Percentiles rank a stretch among this genome's conserved stretches.
Evolutionary conservation across 495 filamentous ascomycete genomes (phyloP).

Genomic region (Extremus antarcticus): DNA sequence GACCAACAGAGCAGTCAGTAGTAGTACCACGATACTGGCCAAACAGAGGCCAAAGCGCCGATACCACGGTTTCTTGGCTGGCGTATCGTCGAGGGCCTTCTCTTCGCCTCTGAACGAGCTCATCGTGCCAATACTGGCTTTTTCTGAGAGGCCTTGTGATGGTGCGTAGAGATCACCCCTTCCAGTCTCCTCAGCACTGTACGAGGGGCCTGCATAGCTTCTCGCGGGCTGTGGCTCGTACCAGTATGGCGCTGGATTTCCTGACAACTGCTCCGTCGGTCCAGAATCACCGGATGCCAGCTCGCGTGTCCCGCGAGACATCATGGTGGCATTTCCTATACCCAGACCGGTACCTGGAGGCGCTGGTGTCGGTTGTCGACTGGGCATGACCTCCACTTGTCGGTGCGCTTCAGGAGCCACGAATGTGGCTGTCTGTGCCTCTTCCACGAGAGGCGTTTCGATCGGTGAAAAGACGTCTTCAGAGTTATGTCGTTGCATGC

Average conservation of each 20-base stretch:
- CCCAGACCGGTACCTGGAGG: background rate
- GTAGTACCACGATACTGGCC: background rate
- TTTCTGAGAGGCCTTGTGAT: background rate
- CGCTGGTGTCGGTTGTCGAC: background rate
- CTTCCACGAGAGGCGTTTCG: conserved; percentile 12
- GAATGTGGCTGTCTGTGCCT: conserved; percentile 10
- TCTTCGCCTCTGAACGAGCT: conserved; percentile 5
- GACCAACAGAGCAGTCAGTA: conserved; percentile 1
- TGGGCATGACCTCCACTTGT: conserved; percentile 6
- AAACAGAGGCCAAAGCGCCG: conserved; percentile 10
- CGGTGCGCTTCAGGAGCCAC: conserved; percentile 6
- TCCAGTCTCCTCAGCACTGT: background rate
- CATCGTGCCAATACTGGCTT: background rate
- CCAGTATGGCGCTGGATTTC: background rate
- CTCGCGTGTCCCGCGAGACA: background rate
- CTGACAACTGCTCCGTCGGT: background rate
- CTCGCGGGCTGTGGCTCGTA: background rate
- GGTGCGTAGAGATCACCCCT: conserved; percentile 8
- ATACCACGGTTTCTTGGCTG: conserved; percentile 6
- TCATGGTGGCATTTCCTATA: conserved; percentile 1
- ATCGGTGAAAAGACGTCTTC: background rate
- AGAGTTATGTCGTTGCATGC: background rate
- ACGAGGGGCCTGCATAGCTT: background rate
- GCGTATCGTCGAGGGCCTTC: background rate
- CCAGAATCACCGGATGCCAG: background rate